Evolutionary conservation across 208 protist species (phyloP), one percentile per base, ranked within the genome.

Genomic region (Vickermania ingenoplastis): DNA sequence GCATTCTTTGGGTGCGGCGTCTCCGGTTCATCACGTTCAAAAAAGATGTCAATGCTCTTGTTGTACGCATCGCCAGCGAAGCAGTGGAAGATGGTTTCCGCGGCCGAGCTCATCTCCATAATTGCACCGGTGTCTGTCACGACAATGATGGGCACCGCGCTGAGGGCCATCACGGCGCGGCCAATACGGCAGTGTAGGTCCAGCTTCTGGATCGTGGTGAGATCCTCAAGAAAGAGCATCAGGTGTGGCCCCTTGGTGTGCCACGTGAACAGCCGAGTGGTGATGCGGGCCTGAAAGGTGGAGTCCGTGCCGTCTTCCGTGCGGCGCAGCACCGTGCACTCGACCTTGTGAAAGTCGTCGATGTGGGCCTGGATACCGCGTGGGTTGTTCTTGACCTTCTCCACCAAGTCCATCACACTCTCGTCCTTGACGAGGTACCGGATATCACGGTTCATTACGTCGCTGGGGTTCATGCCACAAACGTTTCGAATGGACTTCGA

Each of bases 81-180:
- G 17, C 21, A 58, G 3, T 24, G n/a, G 57, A 73, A 73, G 23
- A 24, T 21, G 24, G 17, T 27, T 45, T 71, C 63, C 7, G 66
- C 66, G 2, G 66, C 66, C 5, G 5, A 3, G 31, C 21, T 60
- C 49, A 69, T 36, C 29, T 56, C 4, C 24, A 64, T 17, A 21
- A 72, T 53, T 21, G 7, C 4, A 22, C 66, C 66, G 11, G 25
- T 51, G 14, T 48, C 11, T 7, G 7, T 25, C 17, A 63, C 45
- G 13, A 69, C 5, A 24, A 72, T 31, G 24, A 66, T 57, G 23
- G 66, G 54, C 60, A 65, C 60, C 49, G 31, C 31, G 56, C 53
- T 61, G 25, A 55, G 13, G 11, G 26, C 31, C 13, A 54, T 53
- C 22, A 63, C 59, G 24, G 55, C 51, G 36, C 28, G 24, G 17